Base-by-base conservation (phyloP, 768 basidiomycete species). In the Cyclocybe aegerita region DNA sequence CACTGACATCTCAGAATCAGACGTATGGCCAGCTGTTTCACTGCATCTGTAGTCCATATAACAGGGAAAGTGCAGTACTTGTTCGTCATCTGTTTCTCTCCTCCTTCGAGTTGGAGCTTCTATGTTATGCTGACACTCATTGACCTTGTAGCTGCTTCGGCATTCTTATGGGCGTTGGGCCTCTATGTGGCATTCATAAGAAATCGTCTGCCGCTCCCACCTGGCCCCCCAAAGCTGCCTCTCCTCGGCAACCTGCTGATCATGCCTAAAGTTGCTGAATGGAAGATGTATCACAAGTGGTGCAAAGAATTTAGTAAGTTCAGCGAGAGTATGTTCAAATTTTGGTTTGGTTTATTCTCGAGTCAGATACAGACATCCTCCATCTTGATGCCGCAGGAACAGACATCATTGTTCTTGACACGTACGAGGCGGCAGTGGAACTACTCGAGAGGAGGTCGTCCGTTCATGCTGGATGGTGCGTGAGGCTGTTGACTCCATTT, bases 361-460 rank as follows among this genome's bases (percentile, higher is more conserved):
- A 8, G 10, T 10, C 43, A 68, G 67, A 59, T 39, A 62, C 66
- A 8, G 65, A 68, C 39, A 63, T 69, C 14, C 50, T 70, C 3
- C 57, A 66, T 46, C 55, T 68, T n/a, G 51, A 63, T 39, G 55
- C 62, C 16, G 60, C 57, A 15, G 68, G 68, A 7, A 62, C 58
- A 6, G 37, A 50, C 12, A 43, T 65, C 32, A 56, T 67, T 33
- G 54, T 68, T n/a, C 53, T 79, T 38, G 73, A 73, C 47, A 66
- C 71, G 2, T 43, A 65, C 7, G 62, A 74, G 33, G 68, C 72
- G 1, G 69, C 69, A 2, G 52, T 55, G 8, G 76, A 77, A 10
- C 63, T 79, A 10, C 60, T 79, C 46, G 76, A 77, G 43, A 73
- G 67, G 46, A 59, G 70, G n/a, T 73, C 70, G 6, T 49, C 62